Evolutionary conservation across 2,329 filamentous ascomycete species (phyloP), one percentile per base, ranked within the genome.

Genomic region (Aspergillus calidoustus): DNA sequence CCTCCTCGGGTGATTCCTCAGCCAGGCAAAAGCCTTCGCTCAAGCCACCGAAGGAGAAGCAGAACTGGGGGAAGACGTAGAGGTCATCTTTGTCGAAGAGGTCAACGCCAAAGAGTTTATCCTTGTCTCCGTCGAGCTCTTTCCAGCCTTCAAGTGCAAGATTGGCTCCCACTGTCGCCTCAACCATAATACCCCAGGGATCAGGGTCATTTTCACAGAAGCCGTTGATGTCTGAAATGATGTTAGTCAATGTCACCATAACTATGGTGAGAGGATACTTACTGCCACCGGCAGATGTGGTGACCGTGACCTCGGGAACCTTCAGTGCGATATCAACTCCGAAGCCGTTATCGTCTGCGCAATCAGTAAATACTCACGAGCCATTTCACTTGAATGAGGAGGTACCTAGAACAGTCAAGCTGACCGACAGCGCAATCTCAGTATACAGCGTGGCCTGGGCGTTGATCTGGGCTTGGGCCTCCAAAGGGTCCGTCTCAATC

Each of bases 331-430:
- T n/a, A 7, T 61, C 59, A 3, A 61, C 59, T 13, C 50, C 50
- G 41, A 61, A 28, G 7, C 59, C 59, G 17, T 61, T 61, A 17
- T 61, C 59, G 23, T 61, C 59, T 61, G 60, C 60, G 25, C 25
- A 28, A 28, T 28, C 3, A 28, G 25, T 2, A 28, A 28, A 28
- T 28, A 28, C 1, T 28, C 1, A 7, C 25, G 25, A 17, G 5
- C 2, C 22, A 9, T 19, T 23, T 7, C 9, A 5, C 15, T 4
- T 28, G 25, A 3, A 34, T 34, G 25, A 7, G 11, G 17, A 13
- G 19, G 30, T 44, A 61, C 59, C 59, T 9, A 61, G 44, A 30
- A 61, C 30, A 25, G 38, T 51, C 17, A 61, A 13, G 43, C 59
- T 61, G 15, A 51, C 59, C 4, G 59, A 49, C 1, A 61, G 31